Evolutionary conservation across 2,329 filamentous ascomycete genomes (phyloP).

Genomic region (Lachnellula subtilissima): DNA sequence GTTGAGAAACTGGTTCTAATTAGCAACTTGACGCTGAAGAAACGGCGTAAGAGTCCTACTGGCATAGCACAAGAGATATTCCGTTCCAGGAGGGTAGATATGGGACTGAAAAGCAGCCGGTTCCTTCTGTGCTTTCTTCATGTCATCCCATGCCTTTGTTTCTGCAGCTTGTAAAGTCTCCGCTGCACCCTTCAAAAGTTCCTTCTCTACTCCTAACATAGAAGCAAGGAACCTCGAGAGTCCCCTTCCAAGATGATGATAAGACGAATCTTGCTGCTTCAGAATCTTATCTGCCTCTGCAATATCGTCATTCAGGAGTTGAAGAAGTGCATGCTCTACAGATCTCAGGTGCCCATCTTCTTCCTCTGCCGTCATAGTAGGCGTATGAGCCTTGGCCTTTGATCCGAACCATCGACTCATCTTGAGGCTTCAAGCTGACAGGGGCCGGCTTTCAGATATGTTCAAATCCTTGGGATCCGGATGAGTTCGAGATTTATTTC

Average conservation of each 20-base stretch:
- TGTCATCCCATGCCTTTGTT: conserved; percentile 67
- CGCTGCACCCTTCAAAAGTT: conserved; percentile 79
- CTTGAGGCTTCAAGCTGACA: conserved; percentile 7
- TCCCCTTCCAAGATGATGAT: conserved; percentile 78
- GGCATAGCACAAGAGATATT: conserved; percentile 79
- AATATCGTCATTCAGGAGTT: conserved; percentile 88
- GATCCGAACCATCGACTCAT: conserved; percentile 32
- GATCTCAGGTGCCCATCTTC: conserved; percentile 53
- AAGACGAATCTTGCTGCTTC: conserved; percentile 71
- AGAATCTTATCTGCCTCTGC: conserved; percentile 73
- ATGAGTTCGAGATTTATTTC: conserved; percentile 3
- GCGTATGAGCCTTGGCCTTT: conserved; percentile 16
- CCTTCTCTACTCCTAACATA: conserved; percentile 85
- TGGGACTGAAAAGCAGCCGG: conserved; percentile 47
- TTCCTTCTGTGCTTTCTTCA: conserved; percentile 68
- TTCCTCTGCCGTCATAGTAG: conserved; percentile 32
- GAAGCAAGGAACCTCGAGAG: conserved; percentile 82
- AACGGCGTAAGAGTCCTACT: conserved; percentile 30
- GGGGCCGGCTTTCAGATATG: conserved; percentile 1
- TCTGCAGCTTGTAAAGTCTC: conserved; percentile 71
- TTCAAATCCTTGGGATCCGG: conserved; percentile 4
- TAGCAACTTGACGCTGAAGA: conserved; percentile 1
- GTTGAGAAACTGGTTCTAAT: conserved; percentile 55
- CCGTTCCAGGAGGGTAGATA: conserved; percentile 77
- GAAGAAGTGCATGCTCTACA: conserved; percentile 59